Evolutionary conservation across 1,139 yeast species (phyloP), one percentile per base, ranked within the genome.

Genomic region (Spathaspora sp.): DNA sequence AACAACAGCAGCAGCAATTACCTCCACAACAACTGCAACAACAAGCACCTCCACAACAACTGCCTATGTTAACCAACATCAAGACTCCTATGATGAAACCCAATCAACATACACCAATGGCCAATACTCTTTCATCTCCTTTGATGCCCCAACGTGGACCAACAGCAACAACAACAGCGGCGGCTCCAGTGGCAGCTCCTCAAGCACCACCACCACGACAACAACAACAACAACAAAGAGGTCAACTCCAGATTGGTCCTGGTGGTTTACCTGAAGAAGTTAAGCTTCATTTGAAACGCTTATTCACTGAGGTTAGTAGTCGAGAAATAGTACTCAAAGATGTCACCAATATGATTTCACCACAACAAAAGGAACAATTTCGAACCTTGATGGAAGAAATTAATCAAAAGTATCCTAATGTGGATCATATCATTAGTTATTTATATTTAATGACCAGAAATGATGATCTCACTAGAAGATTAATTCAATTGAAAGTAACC

Each of bases 401-500:
- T 44, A 77, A 83, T 31, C 89, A 83, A 52, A 78, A 84, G 52
- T 83, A 82, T 62, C 74, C 82, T 41, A 78, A 84, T 54, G 86
- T 86, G 18, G 95, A 89, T 59, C 84, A 84, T 51, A 74, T 89
- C 43, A 82, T 88, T 43, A 89, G 95, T 39, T 83, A 87, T 59
- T 88, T 87, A 56, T 89, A 79, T 59, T 78, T 85, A 49, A 72
- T 89, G 47, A 85, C 95, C 1, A 80, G 84, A 56, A 87, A 86
- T 60, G 78, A 76, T 41, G 89, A 82, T 47, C 91, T 89, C 5
- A 86, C 96, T 1, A 82, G 82, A 57, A 78, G 88, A 52, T 76
- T 89, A 51, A 74, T 89, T 50, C 93, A 87, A 61, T 81, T 88
- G 76, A 84, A 89, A 63, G 76, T 82, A 51, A 85, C 89, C 86